These are phyloP conservation scores for Phyllosticta paracitricarpa DNA, from an alignment of 2,329 filamentous ascomycete genomes.

Conservation along the genomic window DNA sequence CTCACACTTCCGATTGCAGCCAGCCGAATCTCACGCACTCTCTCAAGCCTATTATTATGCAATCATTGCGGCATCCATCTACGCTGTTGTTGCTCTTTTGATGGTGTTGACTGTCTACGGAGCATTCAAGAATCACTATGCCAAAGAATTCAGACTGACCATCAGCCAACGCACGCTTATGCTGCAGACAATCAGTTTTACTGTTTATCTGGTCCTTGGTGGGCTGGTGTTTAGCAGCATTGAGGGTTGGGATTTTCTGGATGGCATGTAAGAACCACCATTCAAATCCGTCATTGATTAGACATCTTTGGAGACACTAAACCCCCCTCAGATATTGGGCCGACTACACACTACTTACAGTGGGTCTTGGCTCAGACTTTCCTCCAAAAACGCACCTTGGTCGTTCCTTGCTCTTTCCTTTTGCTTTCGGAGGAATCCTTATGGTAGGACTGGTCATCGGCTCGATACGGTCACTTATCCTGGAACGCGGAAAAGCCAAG, in stretches of 20 bases:
- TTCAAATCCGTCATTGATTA: too few relatives aligned
- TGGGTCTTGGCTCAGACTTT: constrained; percentile 44
- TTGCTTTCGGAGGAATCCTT: constrained; percentile 45
- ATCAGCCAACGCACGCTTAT: constrained; percentile 46
- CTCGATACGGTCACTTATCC: constrained; percentile 40
- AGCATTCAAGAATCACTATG: constrained; percentile 43
- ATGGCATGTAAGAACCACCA: constrained; percentile 30
- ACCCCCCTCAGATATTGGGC: constrained; percentile 35
- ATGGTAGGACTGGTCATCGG: constrained; percentile 47
- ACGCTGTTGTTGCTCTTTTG: constrained; percentile 45
- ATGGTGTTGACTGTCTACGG: constrained; percentile 48
- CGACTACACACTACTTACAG: constrained; percentile 46
- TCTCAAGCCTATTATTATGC: constrained; percentile 52
- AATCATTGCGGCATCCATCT: constrained; percentile 46
- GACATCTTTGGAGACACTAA: too few relatives aligned
- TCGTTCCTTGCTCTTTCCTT: constrained; percentile 43
- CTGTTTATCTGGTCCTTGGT: constrained; percentile 39
- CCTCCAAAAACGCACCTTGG: constrained; percentile 41
- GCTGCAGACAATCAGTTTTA: constrained; percentile 42
- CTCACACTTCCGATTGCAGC: constrained; percentile 33
- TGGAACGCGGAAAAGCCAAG: constrained; percentile 43
- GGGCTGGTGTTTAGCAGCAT: constrained; percentile 38
- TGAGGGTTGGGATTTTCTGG: constrained; percentile 44
- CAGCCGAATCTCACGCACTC: constrained; percentile 36
- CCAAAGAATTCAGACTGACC: constrained; percentile 47